phyloP scores from a whole-genome alignment of 192 early-diverging fungal genomes.

The Chytriomyces confervae region DNA sequence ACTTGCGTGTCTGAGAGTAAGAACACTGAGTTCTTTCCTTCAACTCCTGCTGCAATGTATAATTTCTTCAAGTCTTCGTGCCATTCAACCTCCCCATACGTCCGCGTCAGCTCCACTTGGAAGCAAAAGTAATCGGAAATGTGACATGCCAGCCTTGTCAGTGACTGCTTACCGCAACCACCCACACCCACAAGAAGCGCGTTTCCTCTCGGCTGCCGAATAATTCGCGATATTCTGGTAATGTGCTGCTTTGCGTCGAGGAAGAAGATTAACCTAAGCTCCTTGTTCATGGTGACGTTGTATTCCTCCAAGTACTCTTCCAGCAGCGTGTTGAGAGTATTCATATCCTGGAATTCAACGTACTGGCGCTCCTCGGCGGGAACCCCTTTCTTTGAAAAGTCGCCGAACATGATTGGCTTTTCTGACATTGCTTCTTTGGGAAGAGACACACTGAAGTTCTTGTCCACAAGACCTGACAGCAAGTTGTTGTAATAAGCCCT shows the following conservation, averaged over 20 bases:
- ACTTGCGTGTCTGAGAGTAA: slow-evolving; percentile 67
- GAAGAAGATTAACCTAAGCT: slow-evolving; percentile 64
- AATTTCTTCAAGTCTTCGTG: slow-evolving; percentile 64
- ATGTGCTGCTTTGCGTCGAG: slow-evolving; percentile 69
- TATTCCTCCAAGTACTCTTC: slow-evolving; percentile 71
- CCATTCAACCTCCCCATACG: slow-evolving; percentile 64
- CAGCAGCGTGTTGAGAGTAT: slow-evolving; percentile 55
- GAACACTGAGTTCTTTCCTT: slow-evolving; percentile 68
- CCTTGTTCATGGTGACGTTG: slow-evolving; percentile 66
- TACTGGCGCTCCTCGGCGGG: slow-evolving; percentile 61
- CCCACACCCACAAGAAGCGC: slow-evolving; percentile 65
- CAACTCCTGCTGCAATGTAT: slow-evolving; percentile 60
- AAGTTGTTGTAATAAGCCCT: slow-evolving; percentile 58
- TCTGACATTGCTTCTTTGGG: slow-evolving; percentile 53
- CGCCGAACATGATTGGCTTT: slow-evolving; percentile 65
- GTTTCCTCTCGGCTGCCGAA: slow-evolving; percentile 66
- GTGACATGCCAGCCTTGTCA: slow-evolving; percentile 64
- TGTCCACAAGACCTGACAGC: slow-evolving; percentile 61
- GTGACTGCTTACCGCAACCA: slow-evolving; percentile 65
- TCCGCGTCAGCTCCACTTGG: slow-evolving; percentile 64
- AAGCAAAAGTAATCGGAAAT: slow-evolving; percentile 65
- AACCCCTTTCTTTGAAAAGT: slow-evolving; percentile 63
- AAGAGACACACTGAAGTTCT: slow-evolving; percentile 59
- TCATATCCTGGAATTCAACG: slow-evolving; percentile 61
- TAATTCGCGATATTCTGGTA: slow-evolving; percentile 61